Evolutionary conservation across 176 grass and related monocot species (phyloP), one percentile per base, ranked within the genome.

Genomic region (Phoenix dactylifera): DNA sequence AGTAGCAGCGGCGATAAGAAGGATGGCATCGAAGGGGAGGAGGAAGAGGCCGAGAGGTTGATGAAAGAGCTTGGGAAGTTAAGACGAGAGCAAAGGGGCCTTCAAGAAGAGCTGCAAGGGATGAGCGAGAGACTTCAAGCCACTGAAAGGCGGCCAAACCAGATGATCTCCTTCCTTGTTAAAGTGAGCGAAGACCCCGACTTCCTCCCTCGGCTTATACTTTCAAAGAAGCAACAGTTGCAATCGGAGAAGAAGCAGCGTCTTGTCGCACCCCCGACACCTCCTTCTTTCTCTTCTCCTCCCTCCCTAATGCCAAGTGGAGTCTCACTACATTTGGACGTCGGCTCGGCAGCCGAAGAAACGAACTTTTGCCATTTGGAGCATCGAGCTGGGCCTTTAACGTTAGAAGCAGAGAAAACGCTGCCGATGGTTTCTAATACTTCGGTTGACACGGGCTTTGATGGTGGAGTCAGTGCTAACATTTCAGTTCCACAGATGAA

Each of bases 121-220:
- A 85, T 85, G 87, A 82, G 62, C 82, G 60, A 35, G 1, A 72
- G 86, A 29, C 48, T 85, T 28, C 87, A 79, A 71, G 86, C 55
- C 16, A 85, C 82, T 7, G 86, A 89, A 64, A 73, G 50, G 64
- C 71, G 68, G 35, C 86, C 86, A 28, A 63, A 66, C 15, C 71
- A 81, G 75, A 65, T 89, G 72, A 85, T 89, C 65, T 73, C 78
- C 15, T 85, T 89, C 71, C 60, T 89, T 51, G 24, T 56, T 22
- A 69, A 28, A 49, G 67, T 85, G 18, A 78, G 72, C 50, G 74
- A 76, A 23, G 75, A 89, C 56, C 86, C 86, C 55, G 67, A 57
- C 22, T 60, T 53, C 15, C 55, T 85, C 50, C 69, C 72, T 5
- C 16, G 65, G 70, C 64, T 85, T 30, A 16, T 85, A 2, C 19